These are phyloP conservation scores for Fusarium nurragi DNA, from an alignment of 2,329 filamentous ascomycete species.

Conservation along the genomic window DNA sequence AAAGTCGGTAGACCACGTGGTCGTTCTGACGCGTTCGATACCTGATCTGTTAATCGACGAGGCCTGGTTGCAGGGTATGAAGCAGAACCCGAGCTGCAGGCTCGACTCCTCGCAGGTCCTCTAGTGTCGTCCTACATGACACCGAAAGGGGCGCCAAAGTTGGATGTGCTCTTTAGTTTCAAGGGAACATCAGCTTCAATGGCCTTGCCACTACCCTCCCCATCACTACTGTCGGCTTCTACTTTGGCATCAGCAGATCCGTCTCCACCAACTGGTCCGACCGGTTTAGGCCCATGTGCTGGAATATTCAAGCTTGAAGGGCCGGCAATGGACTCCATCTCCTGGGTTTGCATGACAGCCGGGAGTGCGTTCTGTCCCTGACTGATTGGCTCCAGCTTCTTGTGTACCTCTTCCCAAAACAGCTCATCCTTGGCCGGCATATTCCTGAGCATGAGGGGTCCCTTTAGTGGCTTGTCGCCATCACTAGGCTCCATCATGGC, in stretches of 20 bases:
- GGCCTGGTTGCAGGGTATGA: neutral
- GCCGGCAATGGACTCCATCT: conserved; percentile 26
- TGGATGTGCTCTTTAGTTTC: conserved; percentile 56
- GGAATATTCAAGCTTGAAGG: conserved; percentile 26
- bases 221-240: conserved; percentile 41
- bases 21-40: conserved; percentile 1
- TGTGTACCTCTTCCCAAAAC: conserved; percentile 60
- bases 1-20: conserved; percentile 8
- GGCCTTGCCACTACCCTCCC: conserved; percentile 39
- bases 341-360: conserved; percentile 51
- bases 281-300: conserved; percentile 7
- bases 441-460: conserved; percentile 64
- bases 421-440: conserved; percentile 65
- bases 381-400: conserved; percentile 62
- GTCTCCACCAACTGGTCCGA: conserved; percentile 36
- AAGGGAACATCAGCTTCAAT: conserved; percentile 57
- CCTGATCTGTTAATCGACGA: neutral
- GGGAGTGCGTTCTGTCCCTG: conserved; percentile 59
- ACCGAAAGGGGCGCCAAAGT: conserved; percentile 60
- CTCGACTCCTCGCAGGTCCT: neutral
- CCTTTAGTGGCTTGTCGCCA: conserved; percentile 58
- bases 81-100: conserved; percentile 4
- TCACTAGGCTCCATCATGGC: conserved; percentile 52
- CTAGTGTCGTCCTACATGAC: conserved; percentile 37
- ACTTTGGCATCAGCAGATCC: conserved; percentile 35